A percentile compares a stretch with the other conserved stretches of the same genome.
These are phyloP conservation scores for Beverwykella pulmonaria DNA, from an alignment of 495 filamentous ascomycete species.

Conservation along the genomic window DNA sequence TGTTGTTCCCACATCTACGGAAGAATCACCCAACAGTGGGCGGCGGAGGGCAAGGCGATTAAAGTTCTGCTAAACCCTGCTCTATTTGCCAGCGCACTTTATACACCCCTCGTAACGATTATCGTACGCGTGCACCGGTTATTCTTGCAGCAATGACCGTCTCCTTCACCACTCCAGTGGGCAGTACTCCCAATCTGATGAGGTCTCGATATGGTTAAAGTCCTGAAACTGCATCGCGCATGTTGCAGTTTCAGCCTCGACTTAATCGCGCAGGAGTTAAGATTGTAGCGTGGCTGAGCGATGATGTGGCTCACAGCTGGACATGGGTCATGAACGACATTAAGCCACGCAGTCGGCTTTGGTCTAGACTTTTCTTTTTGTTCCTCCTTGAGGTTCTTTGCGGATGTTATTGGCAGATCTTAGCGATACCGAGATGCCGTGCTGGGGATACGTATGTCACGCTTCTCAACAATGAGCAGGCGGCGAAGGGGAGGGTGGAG, in stretches of 20 bases:
- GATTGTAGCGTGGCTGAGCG: background rate
- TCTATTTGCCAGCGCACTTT: too few species aligned
- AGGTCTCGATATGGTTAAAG: background rate
- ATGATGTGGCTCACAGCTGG: background rate
- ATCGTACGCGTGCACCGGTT: too few species aligned
- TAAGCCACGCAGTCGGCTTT: background rate
- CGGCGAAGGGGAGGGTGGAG: too few species aligned
- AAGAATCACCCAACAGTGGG: too few species aligned
- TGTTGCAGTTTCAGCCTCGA: background rate
- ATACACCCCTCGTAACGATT: too few species aligned
- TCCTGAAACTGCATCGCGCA: background rate
- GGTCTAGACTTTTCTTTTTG: background rate
- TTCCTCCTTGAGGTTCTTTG: background rate
- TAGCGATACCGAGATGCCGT: background rate
- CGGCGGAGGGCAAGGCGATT: too few species aligned
- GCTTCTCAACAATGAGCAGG: too few species aligned
- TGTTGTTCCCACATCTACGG: too few species aligned
- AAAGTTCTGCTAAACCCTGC: too few species aligned
- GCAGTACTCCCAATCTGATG: too few species aligned
- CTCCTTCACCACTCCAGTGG: too few species aligned
- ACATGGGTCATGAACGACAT: background rate
- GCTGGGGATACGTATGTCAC: background rate
- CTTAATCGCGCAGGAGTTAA: background rate
- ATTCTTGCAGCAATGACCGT: too few species aligned
- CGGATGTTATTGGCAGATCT: background rate